phyloP scores from a whole-genome alignment of 2,329 filamentous ascomycete genomes.

The Talaromyces albobiverticillius region DNA sequence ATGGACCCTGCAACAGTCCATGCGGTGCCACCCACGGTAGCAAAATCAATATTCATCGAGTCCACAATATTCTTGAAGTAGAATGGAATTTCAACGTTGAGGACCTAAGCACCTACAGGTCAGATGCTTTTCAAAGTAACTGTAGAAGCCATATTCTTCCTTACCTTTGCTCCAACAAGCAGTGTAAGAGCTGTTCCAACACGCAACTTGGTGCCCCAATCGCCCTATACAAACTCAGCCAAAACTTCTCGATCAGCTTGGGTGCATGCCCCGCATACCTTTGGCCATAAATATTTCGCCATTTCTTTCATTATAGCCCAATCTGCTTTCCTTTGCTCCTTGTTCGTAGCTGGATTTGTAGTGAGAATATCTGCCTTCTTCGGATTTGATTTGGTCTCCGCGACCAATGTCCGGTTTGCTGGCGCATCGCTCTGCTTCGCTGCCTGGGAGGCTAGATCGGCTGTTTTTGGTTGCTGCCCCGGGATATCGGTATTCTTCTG shows the following conservation, averaged over 20 bases:
- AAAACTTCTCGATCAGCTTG: neutral
- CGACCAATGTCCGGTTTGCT: slow-evolving; percentile 18
- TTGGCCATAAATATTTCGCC: slow-evolving; percentile 94
- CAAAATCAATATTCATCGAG: slow-evolving; percentile 93
- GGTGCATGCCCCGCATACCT: slow-evolving; percentile 47
- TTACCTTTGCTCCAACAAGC: slow-evolving; percentile 80
- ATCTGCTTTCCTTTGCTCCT: slow-evolving; percentile 92
- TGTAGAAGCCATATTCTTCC: slow-evolving; percentile 8
- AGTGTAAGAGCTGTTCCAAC: slow-evolving; percentile 81
- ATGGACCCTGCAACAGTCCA: slow-evolving; percentile 86
- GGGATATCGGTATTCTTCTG: slow-evolving; percentile 11
- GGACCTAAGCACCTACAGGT: slow-evolving; percentile 45
- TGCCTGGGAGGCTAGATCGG: neutral
- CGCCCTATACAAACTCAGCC: slow-evolving; percentile 50
- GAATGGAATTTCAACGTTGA: slow-evolving; percentile 97
- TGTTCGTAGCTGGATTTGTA: slow-evolving; percentile 64
- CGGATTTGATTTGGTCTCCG: slow-evolving; percentile 21
- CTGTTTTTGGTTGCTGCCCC: neutral
- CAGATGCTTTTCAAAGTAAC: slow-evolving; percentile 17
- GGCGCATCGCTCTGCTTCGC: slow-evolving; percentile 1
- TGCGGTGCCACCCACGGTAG: slow-evolving; percentile 80
- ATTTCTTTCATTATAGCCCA: slow-evolving; percentile 99
- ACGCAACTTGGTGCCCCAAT: slow-evolving; percentile 75
- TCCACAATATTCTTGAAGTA: slow-evolving; percentile 99
- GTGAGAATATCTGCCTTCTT: slow-evolving; percentile 59